Evolutionary conservation across 1,284 basidiomycete species (phyloP).

Genomic region (Cerrena zonata): DNA sequence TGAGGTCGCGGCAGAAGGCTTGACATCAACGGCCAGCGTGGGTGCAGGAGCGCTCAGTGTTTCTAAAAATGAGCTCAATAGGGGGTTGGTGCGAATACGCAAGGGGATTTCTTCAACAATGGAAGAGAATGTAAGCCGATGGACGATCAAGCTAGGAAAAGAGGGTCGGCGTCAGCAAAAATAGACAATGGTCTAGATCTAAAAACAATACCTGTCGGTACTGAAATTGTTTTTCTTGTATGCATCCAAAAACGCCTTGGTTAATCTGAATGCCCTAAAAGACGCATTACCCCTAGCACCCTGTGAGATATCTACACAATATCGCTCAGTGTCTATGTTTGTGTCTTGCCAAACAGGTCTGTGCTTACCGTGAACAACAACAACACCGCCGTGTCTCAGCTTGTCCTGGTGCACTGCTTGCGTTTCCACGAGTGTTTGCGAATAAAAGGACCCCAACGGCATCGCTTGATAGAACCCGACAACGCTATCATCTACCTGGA

Average conservation of each 20-base stretch:
- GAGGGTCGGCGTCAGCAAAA: not conserved
- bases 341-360: conserved; percentile 9
- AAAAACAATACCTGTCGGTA: conserved; percentile 59
- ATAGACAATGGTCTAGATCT: conserved; percentile 13
- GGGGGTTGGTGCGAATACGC: conserved; percentile 80
- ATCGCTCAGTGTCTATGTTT: not conserved
- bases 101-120: conserved; percentile 89
- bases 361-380: conserved; percentile 79
- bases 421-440: conserved; percentile 83
- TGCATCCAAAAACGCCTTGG: conserved; percentile 78
- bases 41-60: conserved; percentile 44
- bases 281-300: conserved; percentile 81
- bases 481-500: conserved; percentile 89
- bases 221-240: conserved; percentile 86
- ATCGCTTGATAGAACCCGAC: conserved; percentile 96
- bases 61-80: conserved; percentile 81
- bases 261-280: conserved; percentile 88
- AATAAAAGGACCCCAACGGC: conserved; percentile 86
- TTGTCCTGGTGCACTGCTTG: conserved; percentile 79
- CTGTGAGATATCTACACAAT: conserved; percentile 56
- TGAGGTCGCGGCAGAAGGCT: conserved; percentile 25
- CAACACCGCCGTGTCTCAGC: conserved; percentile 80
- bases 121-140: conserved; percentile 84
- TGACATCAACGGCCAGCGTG: conserved; percentile 29
- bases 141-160: conserved; percentile 68